Evolutionary conservation across 768 basidiomycete species (phyloP), one percentile per base, ranked within the genome.

Genomic region (Phylloporus sp.): DNA sequence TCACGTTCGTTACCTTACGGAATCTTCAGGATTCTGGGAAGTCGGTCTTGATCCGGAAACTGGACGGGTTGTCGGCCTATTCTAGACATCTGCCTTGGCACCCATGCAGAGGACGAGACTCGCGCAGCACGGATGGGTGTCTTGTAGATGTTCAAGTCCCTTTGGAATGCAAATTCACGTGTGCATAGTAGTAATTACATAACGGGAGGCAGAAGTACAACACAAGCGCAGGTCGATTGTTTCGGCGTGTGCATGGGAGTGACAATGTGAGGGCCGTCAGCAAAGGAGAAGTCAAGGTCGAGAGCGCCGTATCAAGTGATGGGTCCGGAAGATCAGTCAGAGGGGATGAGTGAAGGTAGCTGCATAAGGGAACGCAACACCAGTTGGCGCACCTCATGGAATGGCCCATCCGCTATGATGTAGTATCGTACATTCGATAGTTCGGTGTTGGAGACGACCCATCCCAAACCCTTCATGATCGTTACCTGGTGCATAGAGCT

Each of bases 21-120:
- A n/a, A 39, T 20, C 33, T 23, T 6, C 45, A 82, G 85, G 88
- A 17, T 92, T 92, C 75, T 92, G 89, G 89, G 90, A 92, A 67
- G 89, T 91, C 53, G 86, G 80, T 24, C 75, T 92, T 14, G 86
- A 90, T 63, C 74, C 78, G 22, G 80, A 86, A 59, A 81, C 82
- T 3, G 93, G 93, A 43, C 76, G 81, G 33, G 90, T 92, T 37
- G 73, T 90, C 48, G 93, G 93, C 35, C 74, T 96, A 44, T 96
- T 94, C 77, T 95, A 63, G 48, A 35, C 17, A 32, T 10, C 34
- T 22, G n/a, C 23, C 22, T 42, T 35, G 27, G 24, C 17, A n/a
- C 49, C 43, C 55, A 47, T 48, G 54, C 38, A 28, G 40, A 38
- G 34, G 46, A 40, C 34, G 15, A 31, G 27, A 26, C n/a, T 31